These are phyloP conservation scores for Lolium multiflorum DNA, from an alignment of 176 grass and related monocot genomes.

Conservation along the genomic window DNA sequence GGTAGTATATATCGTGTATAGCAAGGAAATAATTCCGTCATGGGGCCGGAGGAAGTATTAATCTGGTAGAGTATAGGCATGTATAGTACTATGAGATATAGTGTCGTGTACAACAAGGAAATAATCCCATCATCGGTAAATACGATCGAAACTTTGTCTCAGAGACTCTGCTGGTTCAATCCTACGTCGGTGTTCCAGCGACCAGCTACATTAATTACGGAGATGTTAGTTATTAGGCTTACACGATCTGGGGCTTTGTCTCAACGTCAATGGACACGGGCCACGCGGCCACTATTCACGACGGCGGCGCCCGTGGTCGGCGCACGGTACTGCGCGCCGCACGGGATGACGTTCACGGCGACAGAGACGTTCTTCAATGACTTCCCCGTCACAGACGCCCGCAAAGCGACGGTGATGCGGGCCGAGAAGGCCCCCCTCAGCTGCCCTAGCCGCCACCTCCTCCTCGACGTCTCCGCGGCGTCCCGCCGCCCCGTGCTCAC, in stretches of 20 bases:
- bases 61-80: no score
- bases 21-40: no score
- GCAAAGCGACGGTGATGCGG: constrained; percentile 32
- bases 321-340: constrained; percentile 49
- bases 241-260: neutral
- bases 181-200: no score
- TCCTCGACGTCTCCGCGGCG: constrained; percentile 46
- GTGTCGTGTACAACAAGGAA: no score
- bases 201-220: no score
- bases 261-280: neutral
- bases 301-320: constrained; percentile 38
- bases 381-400: constrained; percentile 50
- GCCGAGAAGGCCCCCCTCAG: neutral
- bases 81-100: no score
- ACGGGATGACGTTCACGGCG: constrained; percentile 43
- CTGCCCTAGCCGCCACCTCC: constrained; percentile 10
- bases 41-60: no score
- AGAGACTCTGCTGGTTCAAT: no score
- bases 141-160: no score
- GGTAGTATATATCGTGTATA: no score
- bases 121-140: no score
- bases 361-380: constrained; percentile 28
- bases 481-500: constrained; percentile 48
- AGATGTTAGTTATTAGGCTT: neutral
- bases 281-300: no score